These are phyloP conservation scores for Quercus cerris DNA, from an alignment of 306 rosid species.

Conservation along the genomic window DNA sequence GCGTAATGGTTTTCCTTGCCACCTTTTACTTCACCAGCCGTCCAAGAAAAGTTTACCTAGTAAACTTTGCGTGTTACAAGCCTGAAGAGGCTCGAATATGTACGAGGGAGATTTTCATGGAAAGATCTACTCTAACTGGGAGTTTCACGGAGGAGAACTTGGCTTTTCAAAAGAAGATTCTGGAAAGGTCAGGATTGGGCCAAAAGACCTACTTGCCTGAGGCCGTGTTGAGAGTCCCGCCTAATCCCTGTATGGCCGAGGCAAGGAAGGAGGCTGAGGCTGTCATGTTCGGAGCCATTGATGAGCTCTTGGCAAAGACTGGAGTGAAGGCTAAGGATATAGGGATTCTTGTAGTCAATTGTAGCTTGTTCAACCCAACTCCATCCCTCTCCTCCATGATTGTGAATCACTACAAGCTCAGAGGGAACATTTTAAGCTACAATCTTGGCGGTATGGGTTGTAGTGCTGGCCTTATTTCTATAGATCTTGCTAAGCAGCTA, in stretches of 20 bases:
- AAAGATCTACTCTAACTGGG: slow-evolving; percentile 37
- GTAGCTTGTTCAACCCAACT: slow-evolving; percentile 89
- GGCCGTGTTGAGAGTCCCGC: slow-evolving; percentile 61
- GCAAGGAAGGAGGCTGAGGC: slow-evolving; percentile 88
- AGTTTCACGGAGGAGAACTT: slow-evolving; percentile 57
- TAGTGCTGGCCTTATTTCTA: slow-evolving; percentile 92
- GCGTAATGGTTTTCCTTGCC: slow-evolving; percentile 50
- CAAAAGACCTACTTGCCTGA: slow-evolving; percentile 71
- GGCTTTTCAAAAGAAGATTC: slow-evolving; percentile 69
- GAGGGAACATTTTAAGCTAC: slow-evolving; percentile 69
- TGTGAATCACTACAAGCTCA: slow-evolving; percentile 74
- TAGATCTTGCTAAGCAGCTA: slow-evolving; percentile 89
- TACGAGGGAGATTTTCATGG: slow-evolving; percentile 47
- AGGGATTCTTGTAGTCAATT: slow-evolving; percentile 81
- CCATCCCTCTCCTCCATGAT: slow-evolving; percentile 90
- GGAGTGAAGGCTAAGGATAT: slow-evolving; percentile 85
- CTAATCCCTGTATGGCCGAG: slow-evolving; percentile 77
- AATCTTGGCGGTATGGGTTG: slow-evolving; percentile 99
- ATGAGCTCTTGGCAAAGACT: slow-evolving; percentile 67
- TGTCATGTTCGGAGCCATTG: slow-evolving; percentile 94
- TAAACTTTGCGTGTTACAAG: slow-evolving; percentile 76
- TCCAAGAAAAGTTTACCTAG: slow-evolving; percentile 56
- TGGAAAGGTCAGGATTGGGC: slow-evolving; percentile 78
- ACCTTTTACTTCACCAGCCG: slow-evolving; percentile 81
- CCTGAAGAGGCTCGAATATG: slow-evolving; percentile 45